phyloP scores from a whole-genome alignment of 768 basidiomycete species.

The Amanita muscaria region DNA sequence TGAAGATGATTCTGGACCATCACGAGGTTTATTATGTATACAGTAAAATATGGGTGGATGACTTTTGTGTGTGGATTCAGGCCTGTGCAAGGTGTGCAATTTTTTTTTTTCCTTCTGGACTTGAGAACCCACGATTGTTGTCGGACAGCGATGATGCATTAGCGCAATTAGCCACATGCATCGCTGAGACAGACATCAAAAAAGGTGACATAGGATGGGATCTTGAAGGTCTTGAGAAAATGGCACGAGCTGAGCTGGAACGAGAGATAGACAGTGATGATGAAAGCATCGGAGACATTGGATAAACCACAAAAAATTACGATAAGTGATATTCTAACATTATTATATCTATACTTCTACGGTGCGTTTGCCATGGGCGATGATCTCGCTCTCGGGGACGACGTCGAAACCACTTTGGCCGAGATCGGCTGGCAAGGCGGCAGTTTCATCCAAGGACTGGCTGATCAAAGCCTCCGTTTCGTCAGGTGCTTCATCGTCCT shows the following conservation, averaged over 20 bases:
- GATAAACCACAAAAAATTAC: too few relatives aligned
- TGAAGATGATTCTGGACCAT: constrained; percentile 67
- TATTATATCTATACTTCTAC: background rate
- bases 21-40: constrained; percentile 88
- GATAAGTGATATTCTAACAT: too few relatives aligned
- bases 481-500: constrained; percentile 41
- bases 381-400: constrained; percentile 42
- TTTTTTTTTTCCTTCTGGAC: too few relatives aligned
- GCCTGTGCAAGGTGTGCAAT: constrained; percentile 47
- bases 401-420: constrained; percentile 84
- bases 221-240: constrained; percentile 56
- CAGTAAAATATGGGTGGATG: constrained; percentile 79
- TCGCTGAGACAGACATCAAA: constrained; percentile 33
- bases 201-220: constrained; percentile 63
- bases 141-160: constrained; percentile 49
- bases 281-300: constrained; percentile 28
- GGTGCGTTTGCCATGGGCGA: constrained; percentile 12
- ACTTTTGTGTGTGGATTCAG: constrained; percentile 78
- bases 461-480: constrained; percentile 46
- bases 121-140: background rate
- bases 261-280: constrained; percentile 64
- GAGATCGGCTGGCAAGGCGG: constrained; percentile 70
- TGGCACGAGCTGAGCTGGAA: constrained; percentile 30
- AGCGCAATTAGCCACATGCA: constrained; percentile 31
- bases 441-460: constrained; percentile 65